Conservation (phyloP, 2,329 filamentous ascomycete genomes). For the Stagonosporopsis rhizophila region DNA sequence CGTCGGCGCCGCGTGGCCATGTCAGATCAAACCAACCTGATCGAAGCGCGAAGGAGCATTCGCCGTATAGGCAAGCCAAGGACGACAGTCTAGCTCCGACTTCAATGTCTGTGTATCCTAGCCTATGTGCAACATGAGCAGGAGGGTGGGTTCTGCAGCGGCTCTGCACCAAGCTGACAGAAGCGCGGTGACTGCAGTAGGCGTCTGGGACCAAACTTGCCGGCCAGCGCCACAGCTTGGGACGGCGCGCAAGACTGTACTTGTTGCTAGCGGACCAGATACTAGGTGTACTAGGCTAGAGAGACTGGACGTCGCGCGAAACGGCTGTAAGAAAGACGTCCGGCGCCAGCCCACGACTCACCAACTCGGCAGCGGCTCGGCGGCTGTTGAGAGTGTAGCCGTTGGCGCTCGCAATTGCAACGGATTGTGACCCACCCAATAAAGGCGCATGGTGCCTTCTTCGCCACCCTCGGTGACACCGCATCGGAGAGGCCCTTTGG, state of each 20-base stretch:
- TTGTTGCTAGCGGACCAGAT: conserved; percentile 9
- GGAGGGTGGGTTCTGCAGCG: conserved; percentile 17
- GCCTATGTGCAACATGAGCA: not conserved
- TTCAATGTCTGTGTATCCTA: not conserved
- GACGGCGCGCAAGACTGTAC: conserved; percentile 12
- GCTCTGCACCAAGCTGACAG: conserved; percentile 20
- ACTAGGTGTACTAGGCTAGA: conserved; percentile 2
- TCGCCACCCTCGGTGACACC: conserved; percentile 21
- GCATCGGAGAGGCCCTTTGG: conserved; percentile 3
- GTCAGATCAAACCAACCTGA: conserved; percentile 29
- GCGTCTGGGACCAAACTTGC: conserved; percentile 22
- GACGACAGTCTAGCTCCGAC: not conserved
- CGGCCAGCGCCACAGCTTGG: conserved; percentile 29
- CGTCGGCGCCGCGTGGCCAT: conserved; percentile 40
- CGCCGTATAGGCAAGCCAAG: not conserved
- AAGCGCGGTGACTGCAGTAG: conserved; percentile 19
- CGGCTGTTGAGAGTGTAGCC: conserved; percentile 23
- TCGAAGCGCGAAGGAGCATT: conserved; percentile 13
- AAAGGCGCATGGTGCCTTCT: not conserved
- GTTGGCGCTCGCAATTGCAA: conserved; percentile 20
- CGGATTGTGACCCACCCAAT: conserved; percentile 23
- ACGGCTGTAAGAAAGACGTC: conserved; percentile 16
- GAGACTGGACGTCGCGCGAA: conserved; percentile 21
- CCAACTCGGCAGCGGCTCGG: conserved; percentile 22
- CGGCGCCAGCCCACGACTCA: conserved; percentile 16